Evolutionary conservation across 352 stramenopile genomes (phyloP), one percentile per base, ranked within the genome.

Genomic region (Nothophytophthora sp.): DNA sequence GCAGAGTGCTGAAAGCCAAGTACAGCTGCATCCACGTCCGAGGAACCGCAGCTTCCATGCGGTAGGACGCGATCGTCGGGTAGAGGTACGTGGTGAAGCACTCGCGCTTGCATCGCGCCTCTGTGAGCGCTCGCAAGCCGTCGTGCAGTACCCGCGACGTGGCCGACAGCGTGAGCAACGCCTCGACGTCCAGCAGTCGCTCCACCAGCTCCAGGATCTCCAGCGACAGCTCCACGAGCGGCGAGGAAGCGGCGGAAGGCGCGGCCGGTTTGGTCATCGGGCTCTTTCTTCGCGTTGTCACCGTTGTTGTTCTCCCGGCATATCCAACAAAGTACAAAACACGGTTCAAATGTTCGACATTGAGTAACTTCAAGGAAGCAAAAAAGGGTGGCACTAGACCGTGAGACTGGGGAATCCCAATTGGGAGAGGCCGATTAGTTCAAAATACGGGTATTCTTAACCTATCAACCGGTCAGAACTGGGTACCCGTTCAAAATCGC

Each of bases 1-100:
- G 40, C 5, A 88, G 36, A 1, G 35, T 50, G 19, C 63, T 76
- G 32, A 90, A 85, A 8, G 65, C 50, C n/a, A 71, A 27, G 36
- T 88, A 92, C 13, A 92, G 41, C 28, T 65, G 38, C 44, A 55
- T 74, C 76, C 81, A 92, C 40, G 73, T 82, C 60, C 63, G 23
- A 18, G 81, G 77, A 18, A 86, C 76, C 1, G 67, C 50, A n/a
- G 71, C 66, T 15, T 81, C 60, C 61, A 88, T 88, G 23, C 78
- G 63, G 35, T 88, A 86, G 9, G 71, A 76, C 33, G 78, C 74
- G 42, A 91, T 76, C 2, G 78, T 90, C 23, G 81, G 61, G 22
- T 79, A 60, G 16, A 91, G 46, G 47, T 69, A 86, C 45, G 63
- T 69, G 1, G 54, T 64, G 56, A 91, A 79, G 63, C 81, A 90